These are phyloP conservation scores for Licmophora abbreviata DNA, from an alignment of 108 stramenopile genomes.

Conservation along the genomic window DNA sequence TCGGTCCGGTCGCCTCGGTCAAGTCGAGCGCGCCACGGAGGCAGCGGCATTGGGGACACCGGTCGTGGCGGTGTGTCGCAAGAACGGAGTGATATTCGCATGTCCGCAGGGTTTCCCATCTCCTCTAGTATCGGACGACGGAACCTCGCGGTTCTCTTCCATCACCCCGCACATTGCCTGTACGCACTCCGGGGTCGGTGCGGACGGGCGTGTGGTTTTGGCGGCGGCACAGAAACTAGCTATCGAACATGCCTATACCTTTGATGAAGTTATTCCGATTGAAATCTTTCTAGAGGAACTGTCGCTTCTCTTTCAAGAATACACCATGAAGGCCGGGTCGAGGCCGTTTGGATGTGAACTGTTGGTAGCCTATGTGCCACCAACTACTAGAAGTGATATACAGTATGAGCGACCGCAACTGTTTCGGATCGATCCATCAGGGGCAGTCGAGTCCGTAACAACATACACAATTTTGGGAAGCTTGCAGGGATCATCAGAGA, in stretches of 20 bases:
- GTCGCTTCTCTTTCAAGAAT: slow-evolving; percentile 57
- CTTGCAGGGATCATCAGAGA: not conserved
- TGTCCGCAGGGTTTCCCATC: slow-evolving; percentile 46
- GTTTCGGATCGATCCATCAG: slow-evolving; percentile 71
- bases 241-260: slow-evolving; percentile 62
- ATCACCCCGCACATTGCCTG: slow-evolving; percentile 42
- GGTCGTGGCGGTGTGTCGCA: slow-evolving; percentile 39
- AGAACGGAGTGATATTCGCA: slow-evolving; percentile 22
- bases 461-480: slow-evolving; percentile 3
- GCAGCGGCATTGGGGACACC: slow-evolving; percentile 66
- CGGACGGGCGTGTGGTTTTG: slow-evolving; percentile 66
- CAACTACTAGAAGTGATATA: not conserved
- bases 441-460: slow-evolving; percentile 19
- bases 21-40: slow-evolving; percentile 86
- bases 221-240: slow-evolving; percentile 57
- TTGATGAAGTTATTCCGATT: slow-evolving; percentile 53
- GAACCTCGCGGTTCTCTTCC: slow-evolving; percentile 54
- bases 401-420: slow-evolving; percentile 20
- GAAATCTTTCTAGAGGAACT: slow-evolving; percentile 57
- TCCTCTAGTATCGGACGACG: slow-evolving; percentile 62
- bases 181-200: slow-evolving; percentile 61
- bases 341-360: slow-evolving; percentile 71
- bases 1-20: slow-evolving; percentile 82
- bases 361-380: slow-evolving; percentile 43
- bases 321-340: slow-evolving; percentile 69